These are phyloP conservation scores for Linum usitatissimum DNA, from an alignment of 345 rosid species.

Conservation along the genomic window DNA sequence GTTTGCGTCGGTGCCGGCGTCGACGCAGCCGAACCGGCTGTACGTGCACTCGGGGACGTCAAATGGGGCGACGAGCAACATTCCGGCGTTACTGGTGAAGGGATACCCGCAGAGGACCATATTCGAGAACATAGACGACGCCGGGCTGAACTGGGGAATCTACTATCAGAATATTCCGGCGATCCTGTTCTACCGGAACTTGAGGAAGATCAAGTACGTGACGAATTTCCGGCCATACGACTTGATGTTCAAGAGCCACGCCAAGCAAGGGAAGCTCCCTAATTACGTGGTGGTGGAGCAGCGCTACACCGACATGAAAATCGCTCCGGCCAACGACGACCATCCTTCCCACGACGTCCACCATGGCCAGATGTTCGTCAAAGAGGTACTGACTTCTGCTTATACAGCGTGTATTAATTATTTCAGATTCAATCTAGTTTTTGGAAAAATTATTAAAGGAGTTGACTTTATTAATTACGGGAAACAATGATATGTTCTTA, in stretches of 20 bases:
- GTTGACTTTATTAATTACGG: too few species aligned
- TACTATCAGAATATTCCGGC: slow-evolving; percentile 89
- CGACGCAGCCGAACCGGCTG: slow-evolving; percentile 81
- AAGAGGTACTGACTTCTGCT: slow-evolving; percentile 33
- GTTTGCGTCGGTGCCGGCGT: slow-evolving; percentile 84
- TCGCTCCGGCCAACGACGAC: slow-evolving; percentile 59
- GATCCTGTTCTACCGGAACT: slow-evolving; percentile 50
- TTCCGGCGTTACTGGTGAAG: slow-evolving; percentile 31
- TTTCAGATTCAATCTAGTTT: neutral
- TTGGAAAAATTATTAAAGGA: too few species aligned
- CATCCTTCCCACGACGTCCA: slow-evolving; percentile 94
- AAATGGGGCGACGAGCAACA: slow-evolving; percentile 82
- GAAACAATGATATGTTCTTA: too few species aligned
- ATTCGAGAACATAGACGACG: slow-evolving; percentile 50
- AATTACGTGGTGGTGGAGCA: slow-evolving; percentile 70
- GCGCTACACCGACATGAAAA: slow-evolving; percentile 53
- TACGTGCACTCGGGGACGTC: slow-evolving; percentile 73
- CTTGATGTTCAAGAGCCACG: slow-evolving; percentile 37
- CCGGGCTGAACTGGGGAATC: slow-evolving; percentile 53
- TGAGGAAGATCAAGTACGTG: slow-evolving; percentile 60
- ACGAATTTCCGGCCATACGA: slow-evolving; percentile 41
- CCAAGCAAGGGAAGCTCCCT: slow-evolving; percentile 55
- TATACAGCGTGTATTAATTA: neutral
- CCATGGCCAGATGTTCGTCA: slow-evolving; percentile 69
- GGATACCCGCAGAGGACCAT: slow-evolving; percentile 85